These are phyloP conservation scores for Claviceps sorghi DNA, from an alignment of 2,329 filamentous ascomycete genomes.

Conservation along the genomic window DNA sequence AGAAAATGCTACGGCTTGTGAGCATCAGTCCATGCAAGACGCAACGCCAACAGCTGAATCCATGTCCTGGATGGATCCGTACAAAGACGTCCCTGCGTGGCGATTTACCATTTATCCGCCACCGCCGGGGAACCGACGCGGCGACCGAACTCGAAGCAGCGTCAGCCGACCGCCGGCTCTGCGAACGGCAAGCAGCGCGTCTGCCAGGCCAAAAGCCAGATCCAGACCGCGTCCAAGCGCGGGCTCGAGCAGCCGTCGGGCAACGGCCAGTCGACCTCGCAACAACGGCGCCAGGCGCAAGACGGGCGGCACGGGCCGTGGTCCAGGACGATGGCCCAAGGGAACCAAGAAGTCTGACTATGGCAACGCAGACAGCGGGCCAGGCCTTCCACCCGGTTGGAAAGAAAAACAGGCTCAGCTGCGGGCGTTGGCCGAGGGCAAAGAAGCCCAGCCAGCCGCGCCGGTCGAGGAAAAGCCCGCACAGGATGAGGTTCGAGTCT, in stretches of 20 bases:
- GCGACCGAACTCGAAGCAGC: conserved; percentile 29
- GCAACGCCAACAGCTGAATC: conserved; percentile 10
- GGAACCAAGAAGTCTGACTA: conserved; percentile 56
- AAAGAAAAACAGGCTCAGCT: conserved; percentile 16
- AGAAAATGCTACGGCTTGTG: conserved; percentile 12
- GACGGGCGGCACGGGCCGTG: conserved; percentile 47
- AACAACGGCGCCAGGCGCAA: conserved; percentile 33
- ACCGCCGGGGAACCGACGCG: conserved; percentile 33
- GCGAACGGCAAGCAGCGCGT: conserved; percentile 20
- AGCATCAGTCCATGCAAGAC: conserved; percentile 15
- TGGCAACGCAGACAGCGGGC: conserved; percentile 50
- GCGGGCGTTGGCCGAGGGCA: conserved; percentile 7
- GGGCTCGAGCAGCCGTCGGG: conserved; percentile 13
- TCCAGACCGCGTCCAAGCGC: conserved; percentile 26
- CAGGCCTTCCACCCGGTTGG: conserved; percentile 47
- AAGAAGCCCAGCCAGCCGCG: conserved; percentile 5
- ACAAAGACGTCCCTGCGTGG: conserved; percentile 47
- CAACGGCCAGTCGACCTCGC: conserved; percentile 25
- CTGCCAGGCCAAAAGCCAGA: conserved; percentile 25
- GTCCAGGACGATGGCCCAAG: conserved; percentile 52
- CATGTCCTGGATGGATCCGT: conserved; percentile 31
- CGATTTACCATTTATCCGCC: conserved; percentile 71
- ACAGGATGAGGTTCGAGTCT: conserved; percentile 20
- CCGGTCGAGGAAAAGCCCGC: conserved; percentile 13
- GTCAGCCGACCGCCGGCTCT: conserved; percentile 24